These are phyloP conservation scores for Hericium coralloides DNA, from an alignment of 768 basidiomycete genomes.

Conservation along the genomic window DNA sequence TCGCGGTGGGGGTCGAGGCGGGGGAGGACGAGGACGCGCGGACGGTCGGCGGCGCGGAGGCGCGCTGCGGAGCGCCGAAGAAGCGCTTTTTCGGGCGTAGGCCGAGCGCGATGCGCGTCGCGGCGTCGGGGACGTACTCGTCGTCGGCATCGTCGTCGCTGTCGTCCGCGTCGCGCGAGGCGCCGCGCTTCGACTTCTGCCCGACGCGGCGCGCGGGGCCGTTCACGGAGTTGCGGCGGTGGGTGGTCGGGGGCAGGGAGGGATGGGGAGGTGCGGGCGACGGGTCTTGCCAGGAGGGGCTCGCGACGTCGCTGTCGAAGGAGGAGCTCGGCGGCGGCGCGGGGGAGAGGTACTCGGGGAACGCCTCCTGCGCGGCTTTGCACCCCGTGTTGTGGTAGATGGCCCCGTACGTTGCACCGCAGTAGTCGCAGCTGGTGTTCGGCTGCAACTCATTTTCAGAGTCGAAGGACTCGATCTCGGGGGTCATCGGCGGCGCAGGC, in stretches of 20 bases:
- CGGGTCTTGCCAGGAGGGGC: not conserved
- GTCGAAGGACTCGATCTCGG: not conserved
- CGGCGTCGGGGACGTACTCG: not conserved
- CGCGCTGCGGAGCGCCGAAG: not conserved
- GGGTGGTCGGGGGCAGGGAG: not conserved
- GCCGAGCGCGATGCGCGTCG: not conserved
- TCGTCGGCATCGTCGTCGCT: conserved; percentile 32
- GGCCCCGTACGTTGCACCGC: not conserved
- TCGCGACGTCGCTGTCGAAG: not conserved
- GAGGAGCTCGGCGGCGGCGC: not conserved
- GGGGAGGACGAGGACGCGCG: not conserved
- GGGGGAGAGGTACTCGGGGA: not conserved
- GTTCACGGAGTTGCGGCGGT: not conserved
- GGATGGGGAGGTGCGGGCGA: not conserved
- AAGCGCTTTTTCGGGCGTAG: not conserved
- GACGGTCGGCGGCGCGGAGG: not conserved
- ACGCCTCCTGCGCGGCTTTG: not conserved
- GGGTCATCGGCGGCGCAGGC: not conserved
- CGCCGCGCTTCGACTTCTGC: not conserved
- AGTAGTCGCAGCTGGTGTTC: not conserved
- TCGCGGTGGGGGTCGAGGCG: not conserved
- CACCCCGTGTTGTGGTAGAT: not conserved
- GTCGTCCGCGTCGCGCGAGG: conserved; percentile 20
- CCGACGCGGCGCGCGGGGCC: not conserved
- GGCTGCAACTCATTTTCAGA: not conserved